Evolutionary conservation across 306 rosid species (phyloP).

Genomic region (Vicia sativa): DNA sequence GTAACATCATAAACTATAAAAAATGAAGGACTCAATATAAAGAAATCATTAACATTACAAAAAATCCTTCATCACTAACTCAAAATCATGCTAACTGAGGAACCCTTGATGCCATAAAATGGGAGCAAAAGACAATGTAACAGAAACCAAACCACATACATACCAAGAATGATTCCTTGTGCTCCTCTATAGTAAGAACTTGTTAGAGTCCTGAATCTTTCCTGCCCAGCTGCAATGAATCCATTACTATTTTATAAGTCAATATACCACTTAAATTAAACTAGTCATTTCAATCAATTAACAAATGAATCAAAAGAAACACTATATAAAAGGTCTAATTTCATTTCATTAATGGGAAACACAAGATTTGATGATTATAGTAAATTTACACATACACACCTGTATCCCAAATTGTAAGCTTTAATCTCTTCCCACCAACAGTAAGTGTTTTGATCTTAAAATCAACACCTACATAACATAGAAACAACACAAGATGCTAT

Average conservation of each 20-base stretch:
- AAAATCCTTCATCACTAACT: constrained; percentile 24
- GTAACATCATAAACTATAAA: constrained; percentile 86
- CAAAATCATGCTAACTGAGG: no score
- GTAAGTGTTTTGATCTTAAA: constrained; percentile 88
- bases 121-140: no score
- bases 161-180: constrained; percentile 95
- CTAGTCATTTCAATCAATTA: constrained; percentile 26
- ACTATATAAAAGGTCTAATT: no score
- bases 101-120: constrained; percentile 14
- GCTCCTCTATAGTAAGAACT: constrained; percentile 89
- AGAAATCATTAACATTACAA: constrained; percentile 19
- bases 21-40: constrained; percentile 28
- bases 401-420: constrained; percentile 98
- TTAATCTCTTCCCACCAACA: constrained; percentile 83
- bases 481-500: background rate
- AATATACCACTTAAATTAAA: constrained; percentile 52
- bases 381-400: constrained; percentile 43
- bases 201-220: constrained; percentile 88
- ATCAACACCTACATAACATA: constrained; percentile 76
- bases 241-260: constrained; percentile 26
- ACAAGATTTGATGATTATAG: no score
- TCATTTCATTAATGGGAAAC: no score
- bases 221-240: constrained; percentile 93
- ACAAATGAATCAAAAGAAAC: constrained; percentile 41
- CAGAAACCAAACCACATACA: constrained; percentile 15